Base-by-base conservation (phyloP, 1,284 basidiomycete genomes). In the Cryptococcus sp. region DNA sequence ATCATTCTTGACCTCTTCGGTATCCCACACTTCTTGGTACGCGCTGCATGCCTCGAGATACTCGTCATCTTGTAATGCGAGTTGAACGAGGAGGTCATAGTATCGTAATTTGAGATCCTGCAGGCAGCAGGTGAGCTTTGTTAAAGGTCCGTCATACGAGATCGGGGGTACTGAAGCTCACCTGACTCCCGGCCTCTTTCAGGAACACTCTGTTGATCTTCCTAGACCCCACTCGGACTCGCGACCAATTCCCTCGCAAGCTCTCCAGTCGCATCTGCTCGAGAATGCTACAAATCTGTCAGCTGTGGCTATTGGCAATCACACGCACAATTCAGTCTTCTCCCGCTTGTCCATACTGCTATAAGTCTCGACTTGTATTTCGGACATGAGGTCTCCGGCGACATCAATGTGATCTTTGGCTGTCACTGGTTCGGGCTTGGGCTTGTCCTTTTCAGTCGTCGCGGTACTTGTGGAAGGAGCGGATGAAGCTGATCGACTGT, bases 361-460 rank as follows among this genome's bases (percentile, higher is more conserved):
- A 75, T 98, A 99, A 3, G 96, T 99, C 81, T 99, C 96, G 47
- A 99, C 94, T 80, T 97, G 93, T 0, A 99, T 86, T 55, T 99
- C 96, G 52, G 89, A 90, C 62, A 99, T 83, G 35, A 97, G 81
- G 64, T 96, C 93, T 0, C 91, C 94, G 0, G 91, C 90, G 0
- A 85, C 88, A 67, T 89, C 85, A 42, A 92, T 79, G 54, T 88
- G 85, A 66, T 90, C 81, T 60, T 73, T 65, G 41, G 73, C 70
- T 0, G 77, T 79, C 15, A 77, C 75, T 10, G 79, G 78, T 56
- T 77, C 74, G 25, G 66, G 70, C 60, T 78, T 76, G 40, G 75
- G 71, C 49, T 74, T 67, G 13, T 68, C 60, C 56, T 80, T 78
- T 45, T 66, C 68, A 13, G 30, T 35, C 7, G 30, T 35, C 27